Base-by-base conservation (phyloP, 306 rosid genomes). In the Gillenia trifoliata region DNA sequence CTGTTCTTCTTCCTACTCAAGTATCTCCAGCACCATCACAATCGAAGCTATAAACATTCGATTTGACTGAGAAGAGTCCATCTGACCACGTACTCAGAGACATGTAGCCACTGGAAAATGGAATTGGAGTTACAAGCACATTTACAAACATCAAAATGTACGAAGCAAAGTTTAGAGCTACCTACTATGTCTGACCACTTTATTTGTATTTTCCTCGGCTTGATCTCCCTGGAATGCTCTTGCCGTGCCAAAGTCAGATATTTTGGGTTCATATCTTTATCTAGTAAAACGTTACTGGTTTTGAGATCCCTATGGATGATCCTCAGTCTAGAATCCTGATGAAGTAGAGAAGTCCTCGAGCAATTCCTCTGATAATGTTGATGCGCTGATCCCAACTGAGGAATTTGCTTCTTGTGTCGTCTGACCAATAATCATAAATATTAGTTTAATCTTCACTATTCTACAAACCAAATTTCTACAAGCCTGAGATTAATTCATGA, bases 141-240 rank as follows among this genome's bases (percentile, higher is more conserved):
- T 0, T 54, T 4, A 34, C 41, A 4, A 69, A 2, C 20, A 49
- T 12, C 20, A 49, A n/a, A n/a, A 19, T 5, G 41, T 38, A 38
- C 11, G 13, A 20, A 25, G 11, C 2, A 30, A n/a, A 11, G 28
- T 49, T 12, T 45, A 16, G 4, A 11, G 7, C 25, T 19, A 80
- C 87, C 3, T 78, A 85, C 89, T 82, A 85, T 7, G 91, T 87
- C 87, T 85, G 15, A 83, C 91, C 9, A 85, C 75, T 30, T 73
- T 81, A 25, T 22, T 80, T 0, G 89, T 85, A 17, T 55, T 70
- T 50, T 41, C 79, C 45, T 74, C 79, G 11, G 68, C 74, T 71
- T 79, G 68, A 61, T 79, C 84, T 61, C 72, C 77, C 26, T 74
- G 66, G 40, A 85, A 80, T 64, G 73, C 77, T 71, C 80, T 85